Base-by-base conservation (phyloP, 2,329 filamentous ascomycete species). In the Teratosphaeria epicoccoides region DNA sequence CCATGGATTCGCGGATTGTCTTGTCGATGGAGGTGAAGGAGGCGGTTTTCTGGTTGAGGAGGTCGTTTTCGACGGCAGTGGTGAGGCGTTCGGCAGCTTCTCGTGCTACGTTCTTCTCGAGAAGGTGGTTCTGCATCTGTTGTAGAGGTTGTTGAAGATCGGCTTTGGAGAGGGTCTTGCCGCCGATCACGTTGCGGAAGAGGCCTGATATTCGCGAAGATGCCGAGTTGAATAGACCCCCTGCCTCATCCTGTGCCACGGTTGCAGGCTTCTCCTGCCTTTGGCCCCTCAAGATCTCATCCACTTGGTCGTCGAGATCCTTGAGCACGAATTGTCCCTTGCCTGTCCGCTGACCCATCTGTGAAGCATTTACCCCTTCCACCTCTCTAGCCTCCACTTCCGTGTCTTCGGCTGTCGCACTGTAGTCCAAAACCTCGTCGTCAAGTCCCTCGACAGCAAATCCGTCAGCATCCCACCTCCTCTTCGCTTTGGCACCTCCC, bases 301-400 rank as follows among this genome's bases (percentile, higher is more conserved):
- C 84, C 14, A 98, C 88, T 70, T 98, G 89, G 59, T 95, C 88
- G 55, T 90, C 91, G 6, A 98, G 73, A 63, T 98, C 93, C 64
- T 87, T 95, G 57, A 98, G 74, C 47, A 97, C 84, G 63, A 97
- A 98, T 65, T 96, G 87, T 49, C 93, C 93, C 71, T 91, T 90
- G 49, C 79, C 80, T 12, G 87, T 95, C 64, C 82, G 84, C 29
- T 80, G 87, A 29, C 93, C 93, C 88, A 89, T 96, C 1, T 87
- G 83, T 11, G 84, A 81, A 48, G 86, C 79, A 56, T 88, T 83
- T 26, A 96, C 82, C 43, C 81, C 79, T 61, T 94, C 87, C 2
- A 94, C 71, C 47, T 79, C 76, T 37, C 73, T 59, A 9, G 63
- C 59, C 7, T 69, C 76, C 20, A 66, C 66, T 1, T 69, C 68